These are phyloP conservation scores for Podila horticola DNA, from an alignment of 192 early-diverging fungal species.

Conservation along the genomic window DNA sequence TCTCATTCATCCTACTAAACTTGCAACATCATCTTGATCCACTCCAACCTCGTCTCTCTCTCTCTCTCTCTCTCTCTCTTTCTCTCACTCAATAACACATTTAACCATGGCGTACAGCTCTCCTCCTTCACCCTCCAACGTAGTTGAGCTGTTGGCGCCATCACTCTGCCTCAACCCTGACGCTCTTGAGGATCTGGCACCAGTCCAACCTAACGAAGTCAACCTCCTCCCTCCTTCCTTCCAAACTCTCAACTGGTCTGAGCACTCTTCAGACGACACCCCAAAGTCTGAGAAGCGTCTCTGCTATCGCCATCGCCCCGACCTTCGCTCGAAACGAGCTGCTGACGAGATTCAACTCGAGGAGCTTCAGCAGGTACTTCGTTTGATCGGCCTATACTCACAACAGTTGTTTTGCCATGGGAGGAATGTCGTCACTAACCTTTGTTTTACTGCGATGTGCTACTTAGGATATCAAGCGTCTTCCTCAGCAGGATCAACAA, in stretches of 20 bases:
- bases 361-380: slow-evolving; percentile 56
- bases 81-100: not conserved
- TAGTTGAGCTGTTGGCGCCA: slow-evolving; percentile 18
- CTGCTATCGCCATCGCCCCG: slow-evolving; percentile 64
- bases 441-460: not conserved
- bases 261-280: slow-evolving; percentile 5
- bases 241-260: slow-evolving; percentile 31
- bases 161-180: slow-evolving; percentile 42
- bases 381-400: not conserved
- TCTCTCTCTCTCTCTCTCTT: not conserved
- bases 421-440: too few species aligned
- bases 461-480: slow-evolving; percentile 61
- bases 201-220: slow-evolving; percentile 20
- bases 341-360: slow-evolving; percentile 54
- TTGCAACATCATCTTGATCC: not conserved
- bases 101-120: not conserved
- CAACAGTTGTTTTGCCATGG: too few species aligned
- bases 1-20: not conserved
- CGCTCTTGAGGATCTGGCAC: slow-evolving; percentile 31
- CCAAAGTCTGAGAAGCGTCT: slow-evolving; percentile 23
- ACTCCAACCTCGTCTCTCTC: not conserved
- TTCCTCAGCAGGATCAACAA: slow-evolving; percentile 64
- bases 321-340: slow-evolving; percentile 51
- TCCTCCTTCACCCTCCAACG: not conserved
- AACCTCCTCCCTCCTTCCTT: slow-evolving; percentile 25